Evolutionary conservation across 495 filamentous ascomycete species (phyloP).

Genomic region (Penicillium paxilli): DNA sequence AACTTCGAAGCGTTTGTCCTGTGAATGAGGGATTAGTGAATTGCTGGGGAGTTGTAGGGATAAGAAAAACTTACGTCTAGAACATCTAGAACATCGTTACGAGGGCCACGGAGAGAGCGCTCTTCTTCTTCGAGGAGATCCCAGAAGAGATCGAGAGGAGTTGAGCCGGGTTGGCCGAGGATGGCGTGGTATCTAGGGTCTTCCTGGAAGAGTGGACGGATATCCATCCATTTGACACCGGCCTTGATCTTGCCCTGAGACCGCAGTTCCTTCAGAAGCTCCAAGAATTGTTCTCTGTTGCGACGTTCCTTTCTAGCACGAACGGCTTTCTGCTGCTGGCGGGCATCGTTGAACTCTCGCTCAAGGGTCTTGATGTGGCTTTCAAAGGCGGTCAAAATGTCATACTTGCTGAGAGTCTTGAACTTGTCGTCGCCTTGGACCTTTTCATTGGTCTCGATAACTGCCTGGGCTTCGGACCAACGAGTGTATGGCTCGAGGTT

Average conservation of each 20-base stretch:
- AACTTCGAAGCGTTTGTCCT: slow-evolving; percentile 92
- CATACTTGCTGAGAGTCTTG: slow-evolving; percentile 79
- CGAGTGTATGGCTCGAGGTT: slow-evolving; percentile 91
- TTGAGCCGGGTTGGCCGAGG: slow-evolving; percentile 84
- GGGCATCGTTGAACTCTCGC: slow-evolving; percentile 82
- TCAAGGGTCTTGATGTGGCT: slow-evolving; percentile 92
- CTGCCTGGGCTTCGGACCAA: slow-evolving; percentile 86
- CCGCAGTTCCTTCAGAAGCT: slow-evolving; percentile 71
- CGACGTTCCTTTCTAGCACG: slow-evolving; percentile 81
- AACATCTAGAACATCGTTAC: slow-evolving; percentile 87
- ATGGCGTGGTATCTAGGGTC: slow-evolving; percentile 84
- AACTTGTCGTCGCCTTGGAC: slow-evolving; percentile 89
- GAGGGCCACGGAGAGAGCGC: slow-evolving; percentile 70
- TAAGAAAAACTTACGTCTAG: slow-evolving; percentile 66
- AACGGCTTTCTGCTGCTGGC: slow-evolving; percentile 79
- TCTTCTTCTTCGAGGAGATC: slow-evolving; percentile 95
- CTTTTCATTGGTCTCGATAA: slow-evolving; percentile 74
- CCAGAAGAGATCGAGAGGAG: slow-evolving; percentile 94
- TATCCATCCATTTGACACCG: slow-evolving; percentile 83
- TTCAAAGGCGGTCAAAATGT: slow-evolving; percentile 91
- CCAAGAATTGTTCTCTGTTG: slow-evolving; percentile 75
- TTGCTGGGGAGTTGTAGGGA: neutral
- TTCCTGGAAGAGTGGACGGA: slow-evolving; percentile 73
- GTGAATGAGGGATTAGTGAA: slow-evolving; percentile 17
- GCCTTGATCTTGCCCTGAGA: slow-evolving; percentile 83